phyloP scores from a whole-genome alignment of 139 green algal species.

The Chlorella sp. region DNA sequence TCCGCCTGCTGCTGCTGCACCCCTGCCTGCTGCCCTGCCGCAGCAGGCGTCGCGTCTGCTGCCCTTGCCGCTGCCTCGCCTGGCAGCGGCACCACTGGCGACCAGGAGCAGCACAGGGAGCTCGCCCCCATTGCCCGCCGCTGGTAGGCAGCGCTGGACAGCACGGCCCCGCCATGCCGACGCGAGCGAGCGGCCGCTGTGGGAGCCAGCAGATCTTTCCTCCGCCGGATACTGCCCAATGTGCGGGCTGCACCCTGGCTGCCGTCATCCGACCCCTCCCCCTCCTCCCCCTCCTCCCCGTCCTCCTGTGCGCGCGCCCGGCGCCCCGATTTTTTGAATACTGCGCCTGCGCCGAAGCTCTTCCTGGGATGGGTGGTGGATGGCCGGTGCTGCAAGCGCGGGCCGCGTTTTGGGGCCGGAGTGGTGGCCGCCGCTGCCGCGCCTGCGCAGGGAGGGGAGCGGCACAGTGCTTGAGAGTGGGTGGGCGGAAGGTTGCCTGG shows the following conservation, averaged over 20 bases:
- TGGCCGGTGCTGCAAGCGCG: conserved; percentile 1
- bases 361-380: not conserved
- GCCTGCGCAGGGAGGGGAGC: not conserved
- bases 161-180: not conserved
- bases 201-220: not conserved
- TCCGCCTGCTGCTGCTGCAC: not conserved
- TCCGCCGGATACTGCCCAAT: not conserved
- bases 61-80: not conserved
- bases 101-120: conserved; percentile 33
- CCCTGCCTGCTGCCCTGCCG: not conserved
- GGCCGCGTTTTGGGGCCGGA: not conserved
- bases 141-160: conserved; percentile 20
- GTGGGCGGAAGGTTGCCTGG: not conserved
- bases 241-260: not conserved
- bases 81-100: conserved; percentile 9
- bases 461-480: not conserved
- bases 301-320: not conserved
- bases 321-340: not conserved
- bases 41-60: not conserved
- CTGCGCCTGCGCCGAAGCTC: not conserved
- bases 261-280: not conserved
- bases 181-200: conserved; percentile 1
- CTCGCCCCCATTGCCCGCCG: conserved; percentile 1
- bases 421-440: not conserved
- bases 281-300: not conserved